Conservation (phyloP, 352 stramenopile species). For the Globisporangium rhizosaccharum region DNA sequence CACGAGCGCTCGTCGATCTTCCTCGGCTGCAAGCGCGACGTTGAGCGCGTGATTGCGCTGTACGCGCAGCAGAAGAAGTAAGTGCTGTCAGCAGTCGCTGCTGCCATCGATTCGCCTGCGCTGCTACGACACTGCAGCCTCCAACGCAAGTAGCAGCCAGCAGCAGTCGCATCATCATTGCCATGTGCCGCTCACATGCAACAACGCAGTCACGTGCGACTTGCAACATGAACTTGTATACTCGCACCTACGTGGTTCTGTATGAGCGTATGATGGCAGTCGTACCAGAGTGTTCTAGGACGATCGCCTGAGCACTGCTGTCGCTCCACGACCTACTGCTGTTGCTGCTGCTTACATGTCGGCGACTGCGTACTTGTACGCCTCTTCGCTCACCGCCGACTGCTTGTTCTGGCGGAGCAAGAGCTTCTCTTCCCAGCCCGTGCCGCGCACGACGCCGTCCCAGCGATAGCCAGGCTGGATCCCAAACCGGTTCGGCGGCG, state of each 20-base stretch:
- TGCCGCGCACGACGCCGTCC: constrained; percentile 96
- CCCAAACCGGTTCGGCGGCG: constrained; percentile 79
- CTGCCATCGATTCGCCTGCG: neutral
- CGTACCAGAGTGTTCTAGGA: too few relatives aligned
- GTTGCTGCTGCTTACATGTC: constrained; percentile 62
- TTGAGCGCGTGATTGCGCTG: constrained; percentile 73
- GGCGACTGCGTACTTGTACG: constrained; percentile 74
- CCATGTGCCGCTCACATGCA: too few relatives aligned
- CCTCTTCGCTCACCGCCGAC: constrained; percentile 55
- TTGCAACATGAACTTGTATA: too few relatives aligned
- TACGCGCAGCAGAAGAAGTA: constrained; percentile 65
- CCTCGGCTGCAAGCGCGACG: constrained; percentile 89
- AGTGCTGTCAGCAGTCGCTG: constrained; percentile 2
- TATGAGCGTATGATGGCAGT: too few relatives aligned
- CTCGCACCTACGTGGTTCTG: too few relatives aligned
- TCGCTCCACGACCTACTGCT: neutral
- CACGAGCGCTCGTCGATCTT: constrained; percentile 98
- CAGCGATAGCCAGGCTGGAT: constrained; percentile 97
- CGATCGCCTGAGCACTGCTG: too few relatives aligned
- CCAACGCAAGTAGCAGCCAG: too few relatives aligned
- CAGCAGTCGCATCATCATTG: too few relatives aligned
- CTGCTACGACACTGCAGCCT: neutral
- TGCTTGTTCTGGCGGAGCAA: constrained; percentile 76
- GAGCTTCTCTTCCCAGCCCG: constrained; percentile 94
- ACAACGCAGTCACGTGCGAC: too few relatives aligned